Conservation (phyloP, 2,329 filamentous ascomycete species). For the Rosellinia necatrix region DNA sequence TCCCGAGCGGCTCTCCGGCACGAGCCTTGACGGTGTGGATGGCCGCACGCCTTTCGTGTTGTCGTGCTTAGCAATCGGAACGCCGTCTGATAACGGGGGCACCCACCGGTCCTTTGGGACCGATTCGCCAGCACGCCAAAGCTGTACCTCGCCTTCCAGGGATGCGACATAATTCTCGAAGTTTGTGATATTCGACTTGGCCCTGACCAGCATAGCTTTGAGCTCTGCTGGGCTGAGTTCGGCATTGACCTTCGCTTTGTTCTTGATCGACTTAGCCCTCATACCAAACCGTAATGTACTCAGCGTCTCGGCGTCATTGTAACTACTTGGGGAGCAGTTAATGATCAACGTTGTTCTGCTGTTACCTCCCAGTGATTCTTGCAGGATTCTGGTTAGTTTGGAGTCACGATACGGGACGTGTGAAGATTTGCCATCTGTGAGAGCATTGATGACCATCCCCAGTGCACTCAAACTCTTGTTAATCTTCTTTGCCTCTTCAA, state of each 20-base stretch:
- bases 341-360: slow-evolving; percentile 98
- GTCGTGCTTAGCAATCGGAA: slow-evolving; percentile 50
- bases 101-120: slow-evolving; percentile 93
- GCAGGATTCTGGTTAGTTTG: slow-evolving; percentile 93
- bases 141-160: slow-evolving; percentile 81
- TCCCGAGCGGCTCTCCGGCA: slow-evolving; percentile 64
- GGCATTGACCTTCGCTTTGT: slow-evolving; percentile 99
- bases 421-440: slow-evolving; percentile 96
- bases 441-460: slow-evolving; percentile 97
- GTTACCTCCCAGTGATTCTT: slow-evolving; percentile 97
- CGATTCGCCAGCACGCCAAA: slow-evolving; percentile 85
- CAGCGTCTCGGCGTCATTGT: slow-evolving; percentile 94
- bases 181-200: slow-evolving; percentile 83
- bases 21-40: slow-evolving; percentile 56
- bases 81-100: slow-evolving; percentile 63
- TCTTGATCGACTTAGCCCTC: slow-evolving; percentile 97
- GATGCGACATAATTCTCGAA: slow-evolving; percentile 86
- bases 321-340: slow-evolving; percentile 98
- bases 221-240: slow-evolving; percentile 95
- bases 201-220: slow-evolving; percentile 90
- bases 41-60: slow-evolving; percentile 53
- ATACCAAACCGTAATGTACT: slow-evolving; percentile 94
- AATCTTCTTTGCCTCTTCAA: slow-evolving; percentile 99
- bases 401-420: slow-evolving; percentile 97
- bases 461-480: slow-evolving; percentile 99